Percentiles rank a stretch among this genome's conserved stretches.
These are phyloP conservation scores for Pleurotus eryngii DNA, from an alignment of 768 basidiomycete genomes.

Conservation along the genomic window DNA sequence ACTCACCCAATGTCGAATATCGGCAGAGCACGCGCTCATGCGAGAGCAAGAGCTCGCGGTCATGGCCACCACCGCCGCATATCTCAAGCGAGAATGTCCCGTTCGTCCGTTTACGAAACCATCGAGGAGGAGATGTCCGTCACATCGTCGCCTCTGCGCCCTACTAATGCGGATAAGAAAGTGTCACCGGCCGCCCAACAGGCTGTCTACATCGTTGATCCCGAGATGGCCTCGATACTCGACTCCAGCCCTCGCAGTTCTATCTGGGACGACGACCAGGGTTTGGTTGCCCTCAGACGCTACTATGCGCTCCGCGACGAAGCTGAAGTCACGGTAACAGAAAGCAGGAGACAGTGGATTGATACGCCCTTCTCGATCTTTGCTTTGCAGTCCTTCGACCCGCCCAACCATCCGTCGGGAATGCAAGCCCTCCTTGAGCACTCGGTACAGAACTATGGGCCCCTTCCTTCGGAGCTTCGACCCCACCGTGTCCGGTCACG, in stretches of 20 bases:
- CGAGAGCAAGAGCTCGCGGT: constrained; percentile 46
- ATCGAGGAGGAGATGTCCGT: constrained; percentile 67
- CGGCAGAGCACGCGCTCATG: constrained; percentile 4
- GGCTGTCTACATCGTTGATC: constrained; percentile 55
- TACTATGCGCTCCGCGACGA: constrained; percentile 71
- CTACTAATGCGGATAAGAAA: constrained; percentile 28
- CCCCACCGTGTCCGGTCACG: constrained; percentile 61
- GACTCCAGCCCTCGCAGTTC: constrained; percentile 37
- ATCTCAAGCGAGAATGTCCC: constrained; percentile 59
- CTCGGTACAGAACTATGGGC: constrained; percentile 67
- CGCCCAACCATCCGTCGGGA: constrained; percentile 57
- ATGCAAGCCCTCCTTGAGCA: constrained; percentile 76
- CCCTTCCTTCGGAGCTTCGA: constrained; percentile 71
- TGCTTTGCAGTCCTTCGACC: constrained; percentile 70
- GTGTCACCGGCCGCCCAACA: constrained; percentile 33
- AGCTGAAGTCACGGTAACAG: constrained; percentile 59
- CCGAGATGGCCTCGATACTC: constrained; percentile 44
- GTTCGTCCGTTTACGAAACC: constrained; percentile 73
- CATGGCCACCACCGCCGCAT: constrained; percentile 70
- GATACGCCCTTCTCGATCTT: constrained; percentile 77
- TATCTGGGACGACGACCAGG: constrained; percentile 68
- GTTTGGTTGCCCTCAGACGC: constrained; percentile 58
- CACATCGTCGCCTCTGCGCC: constrained; percentile 25
- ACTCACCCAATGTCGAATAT: constrained; percentile 47
- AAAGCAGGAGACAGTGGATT: constrained; percentile 61